phyloP scores from a whole-genome alignment of 495 filamentous ascomycete genomes.

The Bacidia rubella region DNA sequence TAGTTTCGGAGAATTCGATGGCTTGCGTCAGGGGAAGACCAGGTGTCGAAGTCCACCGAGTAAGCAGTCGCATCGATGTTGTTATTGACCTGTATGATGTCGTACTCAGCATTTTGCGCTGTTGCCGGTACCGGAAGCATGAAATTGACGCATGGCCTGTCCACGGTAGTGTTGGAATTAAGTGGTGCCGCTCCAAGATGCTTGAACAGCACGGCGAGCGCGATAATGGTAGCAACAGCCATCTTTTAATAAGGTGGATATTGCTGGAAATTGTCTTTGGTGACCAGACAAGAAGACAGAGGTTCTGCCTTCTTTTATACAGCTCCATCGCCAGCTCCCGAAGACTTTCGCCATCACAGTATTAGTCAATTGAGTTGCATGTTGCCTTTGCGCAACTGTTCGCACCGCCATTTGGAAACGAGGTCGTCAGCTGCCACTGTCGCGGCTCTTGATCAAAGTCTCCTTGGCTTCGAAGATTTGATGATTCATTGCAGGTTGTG shows the following conservation, averaged over 20 bases:
- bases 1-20: constrained; percentile 3
- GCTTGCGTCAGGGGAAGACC: background rate
- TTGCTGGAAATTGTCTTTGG: background rate
- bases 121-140: constrained; percentile 1
- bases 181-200: background rate
- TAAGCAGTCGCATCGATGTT: constrained; percentile 5
- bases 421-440: too few species aligned
- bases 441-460: background rate
- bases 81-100: background rate
- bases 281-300: background rate
- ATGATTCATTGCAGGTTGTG: background rate
- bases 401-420: constrained; percentile 2
- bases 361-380: background rate
- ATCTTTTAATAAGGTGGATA: background rate
- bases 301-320: background rate
- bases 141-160: constrained; percentile 5
- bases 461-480: background rate
- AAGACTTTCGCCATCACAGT: background rate
- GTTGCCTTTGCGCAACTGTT: background rate
- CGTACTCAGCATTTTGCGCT: constrained; percentile 6
- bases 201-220: background rate
- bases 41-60: constrained; percentile 3
- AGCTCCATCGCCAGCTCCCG: constrained; percentile 1
- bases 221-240: background rate
- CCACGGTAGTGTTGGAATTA: background rate